A percentile compares a stretch with the other conserved stretches of the same genome.
Evolutionary conservation across 805 yeast species (phyloP).

Genomic region (Metschnikowia amazonensis): DNA sequence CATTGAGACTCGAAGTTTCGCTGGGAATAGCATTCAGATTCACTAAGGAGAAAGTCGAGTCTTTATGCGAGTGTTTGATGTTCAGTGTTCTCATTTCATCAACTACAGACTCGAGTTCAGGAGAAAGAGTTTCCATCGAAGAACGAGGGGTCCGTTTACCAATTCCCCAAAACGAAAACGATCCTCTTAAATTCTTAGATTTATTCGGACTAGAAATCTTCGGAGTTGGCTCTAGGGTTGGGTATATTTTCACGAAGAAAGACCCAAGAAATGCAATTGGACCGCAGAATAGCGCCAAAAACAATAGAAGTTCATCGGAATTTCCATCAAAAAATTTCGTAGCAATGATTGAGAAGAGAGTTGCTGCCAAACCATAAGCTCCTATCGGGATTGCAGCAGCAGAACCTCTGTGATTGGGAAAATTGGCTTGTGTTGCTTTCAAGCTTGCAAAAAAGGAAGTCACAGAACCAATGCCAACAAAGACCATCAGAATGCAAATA

Average conservation of each 20-base stretch:
- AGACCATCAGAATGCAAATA: slow-evolving; percentile 46
- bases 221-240: slow-evolving; percentile 10
- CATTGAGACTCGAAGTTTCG: slow-evolving; percentile 13
- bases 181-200: slow-evolving; percentile 25
- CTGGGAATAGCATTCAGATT: slow-evolving; percentile 10
- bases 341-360: slow-evolving; percentile 56
- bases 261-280: slow-evolving; percentile 40
- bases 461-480: slow-evolving; percentile 65
- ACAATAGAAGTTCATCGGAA: slow-evolving; percentile 52
- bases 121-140: slow-evolving; percentile 9
- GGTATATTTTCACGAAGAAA: slow-evolving; percentile 40
- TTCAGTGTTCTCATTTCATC: slow-evolving; percentile 6
- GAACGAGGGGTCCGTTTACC: slow-evolving; percentile 27
- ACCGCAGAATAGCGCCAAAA: slow-evolving; percentile 54
- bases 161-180: slow-evolving; percentile 40
- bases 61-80: slow-evolving; percentile 2
- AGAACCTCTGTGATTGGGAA: slow-evolving; percentile 65
- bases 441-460: slow-evolving; percentile 56
- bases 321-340: slow-evolving; percentile 50
- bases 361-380: slow-evolving; percentile 67
- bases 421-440: slow-evolving; percentile 58
- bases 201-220: not conserved
- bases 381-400: slow-evolving; percentile 70
- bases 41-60: slow-evolving; percentile 6
- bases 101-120: slow-evolving; percentile 12